These are phyloP conservation scores for Ormosia emarginata DNA, from an alignment of 306 rosid species.

Conservation along the genomic window DNA sequence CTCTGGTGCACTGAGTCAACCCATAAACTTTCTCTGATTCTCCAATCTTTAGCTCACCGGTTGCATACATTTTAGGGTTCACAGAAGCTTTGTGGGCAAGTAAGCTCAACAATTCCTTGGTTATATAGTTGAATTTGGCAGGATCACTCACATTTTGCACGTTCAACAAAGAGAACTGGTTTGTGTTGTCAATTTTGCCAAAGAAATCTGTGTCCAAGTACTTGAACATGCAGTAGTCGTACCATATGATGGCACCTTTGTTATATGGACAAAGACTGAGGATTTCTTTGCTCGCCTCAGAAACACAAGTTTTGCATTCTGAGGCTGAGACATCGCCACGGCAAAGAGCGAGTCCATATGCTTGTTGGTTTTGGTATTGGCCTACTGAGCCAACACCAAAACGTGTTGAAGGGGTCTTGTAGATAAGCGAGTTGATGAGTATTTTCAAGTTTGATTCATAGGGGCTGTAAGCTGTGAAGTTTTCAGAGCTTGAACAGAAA, in stretches of 20 bases:
- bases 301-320: constrained; percentile 37
- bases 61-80: constrained; percentile 26
- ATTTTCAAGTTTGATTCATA: constrained; percentile 14
- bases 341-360: constrained; percentile 30
- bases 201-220: constrained; percentile 35
- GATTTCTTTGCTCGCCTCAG: constrained; percentile 20
- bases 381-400: constrained; percentile 21
- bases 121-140: not conserved
- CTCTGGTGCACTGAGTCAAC: constrained; percentile 46
- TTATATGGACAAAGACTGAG: constrained; percentile 13
- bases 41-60: constrained; percentile 17
- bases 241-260: constrained; percentile 33
- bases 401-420: constrained; percentile 28
- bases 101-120: constrained; percentile 17
- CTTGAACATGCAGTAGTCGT: constrained; percentile 35
- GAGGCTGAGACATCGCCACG: constrained; percentile 19
- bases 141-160: constrained; percentile 21
- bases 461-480: constrained; percentile 32
- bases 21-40: constrained; percentile 29
- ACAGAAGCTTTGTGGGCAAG: constrained; percentile 19
- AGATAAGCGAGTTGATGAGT: not conserved
- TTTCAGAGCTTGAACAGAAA: constrained; percentile 39
- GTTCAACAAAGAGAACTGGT: constrained; percentile 15
- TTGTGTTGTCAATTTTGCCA: constrained; percentile 27
- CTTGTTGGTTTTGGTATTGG: not conserved